Percentiles rank a stretch among this genome's conserved stretches.
Evolutionary conservation across 2,329 filamentous ascomycete genomes (phyloP).

Genomic region (Cryoendolithus antarcticus): DNA sequence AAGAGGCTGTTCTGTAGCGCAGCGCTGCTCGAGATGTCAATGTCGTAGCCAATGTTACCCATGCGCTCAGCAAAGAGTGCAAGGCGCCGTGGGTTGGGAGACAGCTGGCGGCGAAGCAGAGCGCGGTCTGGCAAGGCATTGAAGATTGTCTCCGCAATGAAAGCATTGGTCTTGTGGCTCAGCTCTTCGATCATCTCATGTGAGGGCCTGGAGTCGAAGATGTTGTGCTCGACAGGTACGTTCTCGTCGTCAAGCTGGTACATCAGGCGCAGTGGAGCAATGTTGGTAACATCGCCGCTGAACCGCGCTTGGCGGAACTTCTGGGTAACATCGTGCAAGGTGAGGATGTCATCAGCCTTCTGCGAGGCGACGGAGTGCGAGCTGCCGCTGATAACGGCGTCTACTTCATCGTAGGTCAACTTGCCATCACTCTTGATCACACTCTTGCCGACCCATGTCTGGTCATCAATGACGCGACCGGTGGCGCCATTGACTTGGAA

Average conservation of each 20-base stretch:
- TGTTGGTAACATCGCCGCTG: slow-evolving; percentile 59
- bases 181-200: slow-evolving; percentile 94
- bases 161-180: slow-evolving; percentile 81
- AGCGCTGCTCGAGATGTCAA: slow-evolving; percentile 81
- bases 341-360: slow-evolving; percentile 64
- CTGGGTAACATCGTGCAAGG: slow-evolving; percentile 66
- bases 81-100: slow-evolving; percentile 77
- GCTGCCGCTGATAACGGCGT: slow-evolving; percentile 58
- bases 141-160: slow-evolving; percentile 74
- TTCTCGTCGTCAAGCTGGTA: slow-evolving; percentile 97
- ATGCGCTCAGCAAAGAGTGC: slow-evolving; percentile 88
- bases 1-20: slow-evolving; percentile 89
- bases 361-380: slow-evolving; percentile 48
- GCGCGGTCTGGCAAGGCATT: slow-evolving; percentile 80
- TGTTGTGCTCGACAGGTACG: slow-evolving; percentile 88
- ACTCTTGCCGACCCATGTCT: slow-evolving; percentile 87
- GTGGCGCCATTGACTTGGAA: slow-evolving; percentile 79
- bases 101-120: slow-evolving; percentile 71
- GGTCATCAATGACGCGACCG: slow-evolving; percentile 66
- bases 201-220: slow-evolving; percentile 80
- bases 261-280: slow-evolving; percentile 75
- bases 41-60: slow-evolving; percentile 77
- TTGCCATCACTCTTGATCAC: slow-evolving; percentile 87
- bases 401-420: slow-evolving; percentile 73
- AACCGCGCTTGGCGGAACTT: slow-evolving; percentile 86